A percentile compares a stretch with the other conserved stretches of the same genome.
Evolutionary conservation across 805 yeast species (phyloP).

Genomic region (Cyberlindnera japonica): DNA sequence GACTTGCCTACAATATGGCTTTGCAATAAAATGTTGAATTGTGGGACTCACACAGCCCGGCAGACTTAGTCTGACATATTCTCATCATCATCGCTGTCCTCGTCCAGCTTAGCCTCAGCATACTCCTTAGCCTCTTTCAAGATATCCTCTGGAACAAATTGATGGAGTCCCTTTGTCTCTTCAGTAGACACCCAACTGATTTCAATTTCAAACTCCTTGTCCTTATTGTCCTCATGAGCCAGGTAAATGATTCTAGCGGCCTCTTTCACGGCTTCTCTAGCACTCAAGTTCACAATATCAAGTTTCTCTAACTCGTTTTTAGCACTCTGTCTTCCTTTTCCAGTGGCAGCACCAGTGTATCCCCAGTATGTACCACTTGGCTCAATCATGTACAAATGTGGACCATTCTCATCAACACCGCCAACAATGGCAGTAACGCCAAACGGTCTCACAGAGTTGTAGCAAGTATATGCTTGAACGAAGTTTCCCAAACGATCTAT

Average conservation of each 20-base stretch:
- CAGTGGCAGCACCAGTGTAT: slow-evolving; percentile 94
- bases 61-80: slow-evolving; percentile 31
- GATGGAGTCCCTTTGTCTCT: slow-evolving; percentile 78
- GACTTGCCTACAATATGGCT: too few species aligned
- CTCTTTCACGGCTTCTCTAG: slow-evolving; percentile 81
- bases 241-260: slow-evolving; percentile 91
- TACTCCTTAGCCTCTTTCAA: slow-evolving; percentile 77
- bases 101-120: slow-evolving; percentile 81
- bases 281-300: slow-evolving; percentile 60
- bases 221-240: slow-evolving; percentile 97
- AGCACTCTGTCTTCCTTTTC: slow-evolving; percentile 98
- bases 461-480: slow-evolving; percentile 93
- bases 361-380: slow-evolving; percentile 99
- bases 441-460: slow-evolving; percentile 96
- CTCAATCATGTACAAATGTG: slow-evolving; percentile 93
- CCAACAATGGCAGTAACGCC: slow-evolving; percentile 92
- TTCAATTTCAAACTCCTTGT: slow-evolving; percentile 94
- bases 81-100: slow-evolving; percentile 61
- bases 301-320: slow-evolving; percentile 93
- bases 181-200: slow-evolving; percentile 79
- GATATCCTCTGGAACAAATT: slow-evolving; percentile 73
- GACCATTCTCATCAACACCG: slow-evolving; percentile 86
- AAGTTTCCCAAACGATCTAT: slow-evolving; percentile 86
- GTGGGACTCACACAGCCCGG: too few species aligned
- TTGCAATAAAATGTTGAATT: too few species aligned